Evolutionary conservation across 257 asterid genomes (phyloP).

Genomic region (Solanum sejunctum): DNA sequence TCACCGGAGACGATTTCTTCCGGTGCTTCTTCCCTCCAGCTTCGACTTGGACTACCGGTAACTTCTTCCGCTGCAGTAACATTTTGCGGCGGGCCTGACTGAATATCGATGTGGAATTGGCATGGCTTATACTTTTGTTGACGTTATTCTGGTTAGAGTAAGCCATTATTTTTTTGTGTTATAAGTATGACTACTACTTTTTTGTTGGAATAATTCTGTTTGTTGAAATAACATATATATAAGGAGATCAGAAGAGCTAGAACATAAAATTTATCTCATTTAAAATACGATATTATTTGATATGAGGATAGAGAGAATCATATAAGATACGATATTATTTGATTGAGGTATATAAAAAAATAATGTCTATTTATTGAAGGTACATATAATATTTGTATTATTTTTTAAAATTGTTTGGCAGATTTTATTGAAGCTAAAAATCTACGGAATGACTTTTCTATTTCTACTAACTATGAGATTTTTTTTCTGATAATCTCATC

Average conservation of each 20-base stretch:
- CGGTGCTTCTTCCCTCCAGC: slow-evolving; percentile 34
- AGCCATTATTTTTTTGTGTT: slow-evolving; percentile 11
- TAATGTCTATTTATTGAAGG: background rate
- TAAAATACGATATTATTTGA: background rate
- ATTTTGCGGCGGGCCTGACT: slow-evolving; percentile 16
- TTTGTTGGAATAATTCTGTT: background rate
- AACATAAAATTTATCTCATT: background rate
- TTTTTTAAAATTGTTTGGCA: too few relatives aligned
- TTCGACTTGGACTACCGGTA: slow-evolving; percentile 34
- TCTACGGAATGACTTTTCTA: background rate
- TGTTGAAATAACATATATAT: background rate
- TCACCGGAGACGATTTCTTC: slow-evolving; percentile 22
- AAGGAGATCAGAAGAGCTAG: background rate
- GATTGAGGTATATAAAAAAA: background rate
- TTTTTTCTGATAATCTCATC: background rate
- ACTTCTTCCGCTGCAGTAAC: slow-evolving; percentile 14
- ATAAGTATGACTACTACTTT: background rate
- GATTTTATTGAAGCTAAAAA: too few relatives aligned
- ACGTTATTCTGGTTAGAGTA: background rate
- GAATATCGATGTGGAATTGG: background rate
- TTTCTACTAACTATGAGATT: too few relatives aligned
- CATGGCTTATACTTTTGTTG: background rate
- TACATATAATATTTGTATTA: too few relatives aligned
- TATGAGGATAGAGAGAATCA: background rate
- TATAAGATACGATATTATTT: background rate